Conservation (phyloP, 345 rosid genomes). For the Bretschneidera sinensis region DNA sequence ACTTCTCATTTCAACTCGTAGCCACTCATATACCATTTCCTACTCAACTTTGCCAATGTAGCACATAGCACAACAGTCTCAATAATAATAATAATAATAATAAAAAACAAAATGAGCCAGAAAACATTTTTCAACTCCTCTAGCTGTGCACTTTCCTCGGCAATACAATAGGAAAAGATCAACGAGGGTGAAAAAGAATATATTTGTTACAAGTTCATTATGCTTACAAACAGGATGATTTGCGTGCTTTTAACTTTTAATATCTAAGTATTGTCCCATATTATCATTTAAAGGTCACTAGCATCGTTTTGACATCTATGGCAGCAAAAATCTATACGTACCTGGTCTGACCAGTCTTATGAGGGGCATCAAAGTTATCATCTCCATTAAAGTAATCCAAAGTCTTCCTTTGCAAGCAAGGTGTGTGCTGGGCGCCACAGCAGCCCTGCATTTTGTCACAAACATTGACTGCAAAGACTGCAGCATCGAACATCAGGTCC, state of each 20-base stretch:
- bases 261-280: neutral
- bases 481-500: constrained; percentile 49
- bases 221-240: neutral
- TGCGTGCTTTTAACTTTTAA: neutral
- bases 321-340: constrained; percentile 12
- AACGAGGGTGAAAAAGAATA: neutral
- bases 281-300: neutral
- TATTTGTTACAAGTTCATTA: neutral
- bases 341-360: constrained; percentile 47
- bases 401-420: constrained; percentile 53
- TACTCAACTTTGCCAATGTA: no score
- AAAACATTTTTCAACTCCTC: no score
- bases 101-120: no score
- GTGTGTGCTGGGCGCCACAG: constrained; percentile 39
- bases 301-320: neutral
- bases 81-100: no score
- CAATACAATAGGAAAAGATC: constrained; percentile 21
- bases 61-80: no score
- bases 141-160: no score
- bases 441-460: constrained; percentile 48
- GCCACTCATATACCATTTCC: no score
- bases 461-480: constrained; percentile 29
- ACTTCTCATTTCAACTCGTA: no score
- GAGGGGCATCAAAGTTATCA: constrained; percentile 19
- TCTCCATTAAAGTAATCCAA: constrained; percentile 49